phyloP scores from a whole-genome alignment of 352 stramenopile genomes.

The Pythium rishiriense region DNA sequence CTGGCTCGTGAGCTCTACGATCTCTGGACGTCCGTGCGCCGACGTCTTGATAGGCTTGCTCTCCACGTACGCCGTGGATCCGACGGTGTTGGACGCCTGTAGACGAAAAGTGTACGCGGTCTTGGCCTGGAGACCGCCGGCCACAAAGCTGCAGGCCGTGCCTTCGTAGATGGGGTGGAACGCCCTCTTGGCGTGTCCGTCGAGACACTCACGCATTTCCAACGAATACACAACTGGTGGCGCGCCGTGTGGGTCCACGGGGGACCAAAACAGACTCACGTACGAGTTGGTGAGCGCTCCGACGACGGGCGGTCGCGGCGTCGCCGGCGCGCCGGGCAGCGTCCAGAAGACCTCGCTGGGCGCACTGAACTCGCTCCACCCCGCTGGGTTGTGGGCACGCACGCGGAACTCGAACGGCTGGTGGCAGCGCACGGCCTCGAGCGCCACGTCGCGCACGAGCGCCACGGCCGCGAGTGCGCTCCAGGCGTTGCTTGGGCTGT shows the following conservation, averaged over 20 bases:
- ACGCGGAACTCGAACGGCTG: conserved; percentile 59
- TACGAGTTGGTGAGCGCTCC: conserved; percentile 68
- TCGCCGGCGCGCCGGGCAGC: conserved; percentile 46
- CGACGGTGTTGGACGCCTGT: conserved; percentile 68
- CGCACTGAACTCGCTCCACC: conserved; percentile 67
- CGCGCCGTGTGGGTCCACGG: conserved; percentile 54
- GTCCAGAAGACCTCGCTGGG: conserved; percentile 58
- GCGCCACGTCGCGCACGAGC: conserved; percentile 38
- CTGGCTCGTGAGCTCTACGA: conserved; percentile 58
- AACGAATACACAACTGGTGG: conserved; percentile 62
- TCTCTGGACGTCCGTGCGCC: conserved; percentile 57
- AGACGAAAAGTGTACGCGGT: conserved; percentile 67
- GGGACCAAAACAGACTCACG: conserved; percentile 72
- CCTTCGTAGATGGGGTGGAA: conserved; percentile 65
- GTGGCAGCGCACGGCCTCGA: conserved; percentile 54
- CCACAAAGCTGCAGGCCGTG: conserved; percentile 62
- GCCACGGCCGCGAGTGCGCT: conserved; percentile 37
- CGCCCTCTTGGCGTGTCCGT: background rate
- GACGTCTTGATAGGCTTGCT: conserved; percentile 59
- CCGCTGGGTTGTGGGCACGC: conserved; percentile 56
- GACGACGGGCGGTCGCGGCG: conserved; percentile 47
- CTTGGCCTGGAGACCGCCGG: conserved; percentile 42
- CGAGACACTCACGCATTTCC: conserved; percentile 46
- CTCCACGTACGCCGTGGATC: conserved; percentile 61
- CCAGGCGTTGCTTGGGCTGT: conserved; percentile 57